Base-by-base conservation (phyloP, 768 basidiomycete species). In the Agrocybe chaxingu region DNA sequence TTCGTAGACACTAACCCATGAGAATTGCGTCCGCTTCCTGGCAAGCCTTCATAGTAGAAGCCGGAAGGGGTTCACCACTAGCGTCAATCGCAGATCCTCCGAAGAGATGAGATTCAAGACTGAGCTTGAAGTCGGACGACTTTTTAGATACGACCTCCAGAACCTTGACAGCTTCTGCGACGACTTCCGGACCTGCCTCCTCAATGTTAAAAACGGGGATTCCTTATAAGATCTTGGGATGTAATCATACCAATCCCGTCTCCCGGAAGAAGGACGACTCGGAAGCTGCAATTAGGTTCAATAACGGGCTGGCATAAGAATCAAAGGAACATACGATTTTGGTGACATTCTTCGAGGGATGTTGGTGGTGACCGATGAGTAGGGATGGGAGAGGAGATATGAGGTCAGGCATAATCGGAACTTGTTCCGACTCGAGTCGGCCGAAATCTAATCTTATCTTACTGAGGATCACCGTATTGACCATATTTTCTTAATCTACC, bases 61-160 rank as follows among this genome's bases (percentile, higher is more conserved):
- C 77, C 1, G 97, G 94, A 1, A 98, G 71, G 42, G 97, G 85
- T 48, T 89, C 84, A n/a, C 92, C 91, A 41, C 78, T 66, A 50
- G 82, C 80, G 66, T 98, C 97, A 63, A 99, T 97, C 2, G 95
- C 93, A 61, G 80, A 84, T 49, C 97, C 97, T 40, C 97, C 97
- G 65, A 98, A 97, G 45, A 83, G 75, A 63, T 92, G 82, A 19
- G 76, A 67, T 61, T 87, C 80, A 44, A 99, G 80, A 46, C 78
- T 73, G 65, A 98, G 81, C 50, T 87, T 75, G 56, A 90, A 77
- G 40, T 87, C 79, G 6, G 76, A 50, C 10, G 82, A 83, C 36
- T 75, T 73, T 7, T 78, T 77, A 0, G 85, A 82, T 43, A 98
- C 70, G 3, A 80, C 67, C 57, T 94, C 71, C 45, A 99, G 79